phyloP scores from a whole-genome alignment of 2,329 filamentous ascomycete genomes.

The Talaromyces sp. region DNA sequence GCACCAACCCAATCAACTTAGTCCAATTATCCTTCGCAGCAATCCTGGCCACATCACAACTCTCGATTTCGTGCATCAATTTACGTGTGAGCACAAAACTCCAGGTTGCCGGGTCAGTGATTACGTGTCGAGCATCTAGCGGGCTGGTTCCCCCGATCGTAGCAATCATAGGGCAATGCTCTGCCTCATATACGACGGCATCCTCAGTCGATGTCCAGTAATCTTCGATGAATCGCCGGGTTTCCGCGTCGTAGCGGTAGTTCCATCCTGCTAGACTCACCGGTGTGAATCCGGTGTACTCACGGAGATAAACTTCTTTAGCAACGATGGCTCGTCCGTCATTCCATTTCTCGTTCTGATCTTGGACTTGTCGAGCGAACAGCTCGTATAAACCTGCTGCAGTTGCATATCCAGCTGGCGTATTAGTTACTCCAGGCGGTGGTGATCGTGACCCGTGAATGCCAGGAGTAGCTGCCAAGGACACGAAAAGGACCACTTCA shows the following conservation, averaged over 20 bases:
- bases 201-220: conserved; percentile 13
- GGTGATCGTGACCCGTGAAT: conserved; percentile 15
- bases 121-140: conserved; percentile 17
- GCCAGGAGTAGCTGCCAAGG: conserved; percentile 20
- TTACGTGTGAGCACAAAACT: conserved; percentile 16
- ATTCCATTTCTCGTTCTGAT: conserved; percentile 7
- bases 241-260: conserved; percentile 6
- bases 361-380: conserved; percentile 9
- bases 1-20: conserved; percentile 14
- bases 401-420: conserved; percentile 9
- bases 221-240: conserved; percentile 6
- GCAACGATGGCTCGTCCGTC: conserved; percentile 13
- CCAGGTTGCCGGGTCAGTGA: conserved; percentile 20
- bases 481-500: conserved; percentile 16
- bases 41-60: not conserved
- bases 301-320: conserved; percentile 10
- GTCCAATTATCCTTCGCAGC: not conserved
- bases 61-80: conserved; percentile 14
- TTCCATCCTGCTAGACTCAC: conserved; percentile 15
- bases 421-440: not conserved
- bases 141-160: conserved; percentile 13
- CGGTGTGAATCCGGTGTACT: conserved; percentile 19
- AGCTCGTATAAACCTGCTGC: not conserved
- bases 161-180: conserved; percentile 18
- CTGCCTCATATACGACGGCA: conserved; percentile 9